A percentile compares a stretch with the other conserved stretches of the same genome.
These are phyloP conservation scores for Rheum nobile DNA, from an alignment of 148 eudicot species.

Conservation along the genomic window DNA sequence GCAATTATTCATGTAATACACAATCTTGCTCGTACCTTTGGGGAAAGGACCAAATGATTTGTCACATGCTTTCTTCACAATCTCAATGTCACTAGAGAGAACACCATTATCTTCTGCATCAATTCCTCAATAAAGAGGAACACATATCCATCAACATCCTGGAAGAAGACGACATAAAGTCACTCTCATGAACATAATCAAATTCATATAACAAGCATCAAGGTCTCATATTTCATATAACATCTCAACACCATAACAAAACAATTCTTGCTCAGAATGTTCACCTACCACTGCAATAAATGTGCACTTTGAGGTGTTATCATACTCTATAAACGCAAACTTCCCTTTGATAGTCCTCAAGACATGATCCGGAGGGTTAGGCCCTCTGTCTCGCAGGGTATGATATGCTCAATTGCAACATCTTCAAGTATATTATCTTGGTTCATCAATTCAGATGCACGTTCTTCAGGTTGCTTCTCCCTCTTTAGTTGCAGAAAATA, in stretches of 20 bases:
- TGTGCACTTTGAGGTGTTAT: slow-evolving; percentile 42
- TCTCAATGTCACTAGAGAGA: slow-evolving; percentile 28
- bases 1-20: not conserved
- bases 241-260: not conserved
- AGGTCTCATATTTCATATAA: not conserved
- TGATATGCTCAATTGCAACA: no score
- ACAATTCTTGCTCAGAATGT: not conserved
- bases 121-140: slow-evolving; percentile 87
- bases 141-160: slow-evolving; percentile 91
- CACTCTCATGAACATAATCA: not conserved
- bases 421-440: no score
- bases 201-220: not conserved
- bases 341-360: slow-evolving; percentile 70
- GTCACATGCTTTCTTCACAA: slow-evolving; percentile 26
- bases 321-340: slow-evolving; percentile 70
- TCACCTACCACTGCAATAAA: slow-evolving; percentile 75
- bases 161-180: not conserved
- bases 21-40: slow-evolving; percentile 14
- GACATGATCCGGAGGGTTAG: slow-evolving; percentile 79
- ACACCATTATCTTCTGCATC: slow-evolving; percentile 72
- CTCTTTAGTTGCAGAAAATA: no score
- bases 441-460: no score
- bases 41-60: slow-evolving; percentile 33
- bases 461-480: no score
- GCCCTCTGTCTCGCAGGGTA: slow-evolving; percentile 79